phyloP scores from a whole-genome alignment of 257 asterid species.

The Osmanthus fragrans region DNA sequence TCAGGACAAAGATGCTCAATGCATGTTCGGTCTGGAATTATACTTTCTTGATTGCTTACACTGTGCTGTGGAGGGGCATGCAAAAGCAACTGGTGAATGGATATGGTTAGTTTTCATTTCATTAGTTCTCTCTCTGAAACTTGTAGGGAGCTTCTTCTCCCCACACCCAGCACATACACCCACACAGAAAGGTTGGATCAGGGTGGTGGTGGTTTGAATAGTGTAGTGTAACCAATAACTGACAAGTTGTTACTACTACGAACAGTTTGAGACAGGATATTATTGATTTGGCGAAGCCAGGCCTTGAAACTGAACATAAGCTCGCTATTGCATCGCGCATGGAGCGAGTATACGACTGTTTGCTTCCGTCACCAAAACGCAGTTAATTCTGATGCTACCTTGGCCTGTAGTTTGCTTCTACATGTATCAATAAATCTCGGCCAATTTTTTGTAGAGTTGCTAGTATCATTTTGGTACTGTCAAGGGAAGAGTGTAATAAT shows the following conservation, averaged over 20 bases:
- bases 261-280: constrained; percentile 86
- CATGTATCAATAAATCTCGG: neutral
- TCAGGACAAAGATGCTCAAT: constrained; percentile 85
- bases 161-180: neutral
- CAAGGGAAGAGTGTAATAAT: no score
- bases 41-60: constrained; percentile 80
- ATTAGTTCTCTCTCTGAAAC: neutral
- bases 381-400: constrained; percentile 22
- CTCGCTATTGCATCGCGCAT: constrained; percentile 61
- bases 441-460: constrained; percentile 11
- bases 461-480: neutral
- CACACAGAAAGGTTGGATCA: neutral
- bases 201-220: neutral
- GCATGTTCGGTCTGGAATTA: constrained; percentile 75
- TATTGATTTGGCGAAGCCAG: constrained; percentile 80
- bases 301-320: constrained; percentile 51
- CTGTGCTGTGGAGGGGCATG: constrained; percentile 79
- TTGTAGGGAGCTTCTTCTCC: neutral
- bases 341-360: constrained; percentile 85
- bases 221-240: neutral
- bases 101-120: constrained; percentile 52
- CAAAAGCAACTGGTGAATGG: constrained; percentile 93
- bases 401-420: neutral
- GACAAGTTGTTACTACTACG: constrained; percentile 1
- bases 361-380: constrained; percentile 71